Conservation (phyloP, 2,329 filamentous ascomycete species). For the Colletotrichum destructivum region DNA sequence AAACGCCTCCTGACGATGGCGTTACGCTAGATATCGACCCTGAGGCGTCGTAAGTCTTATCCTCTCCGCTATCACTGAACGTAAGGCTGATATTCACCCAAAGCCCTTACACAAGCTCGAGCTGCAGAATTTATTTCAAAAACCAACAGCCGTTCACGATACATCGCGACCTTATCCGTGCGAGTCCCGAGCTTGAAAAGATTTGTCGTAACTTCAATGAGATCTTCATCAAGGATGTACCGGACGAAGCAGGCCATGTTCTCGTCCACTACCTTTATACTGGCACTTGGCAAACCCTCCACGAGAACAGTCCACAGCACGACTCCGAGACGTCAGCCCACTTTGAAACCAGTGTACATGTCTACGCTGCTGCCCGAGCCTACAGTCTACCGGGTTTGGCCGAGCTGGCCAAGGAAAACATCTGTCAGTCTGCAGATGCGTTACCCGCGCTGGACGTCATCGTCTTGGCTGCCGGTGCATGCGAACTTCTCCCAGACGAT, state of each 20-base stretch:
- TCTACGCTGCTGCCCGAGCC: conserved; percentile 1
- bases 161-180: background rate
- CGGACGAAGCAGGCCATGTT: conserved; percentile 11
- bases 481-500: background rate
- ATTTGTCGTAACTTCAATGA: background rate
- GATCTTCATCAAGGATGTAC: background rate
- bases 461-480: background rate
- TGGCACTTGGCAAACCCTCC: conserved; percentile 12
- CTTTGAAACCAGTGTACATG: background rate
- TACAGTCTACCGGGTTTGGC: background rate
- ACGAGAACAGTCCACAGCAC: background rate
- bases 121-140: background rate
- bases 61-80: background rate
- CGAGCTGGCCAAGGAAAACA: background rate
- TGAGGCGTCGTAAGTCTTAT: conserved; percentile 2
- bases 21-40: conserved; percentile 41
- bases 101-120: conserved; percentile 10
- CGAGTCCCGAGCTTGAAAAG: background rate
- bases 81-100: background rate
- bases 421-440: background rate
- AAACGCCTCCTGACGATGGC: background rate
- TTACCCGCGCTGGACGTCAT: background rate
- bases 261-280: conserved; percentile 17
- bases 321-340: background rate
- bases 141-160: background rate